Conservation (phyloP, 2,329 filamentous ascomycete genomes). For the Pseudogymnoascus sp. region DNA sequence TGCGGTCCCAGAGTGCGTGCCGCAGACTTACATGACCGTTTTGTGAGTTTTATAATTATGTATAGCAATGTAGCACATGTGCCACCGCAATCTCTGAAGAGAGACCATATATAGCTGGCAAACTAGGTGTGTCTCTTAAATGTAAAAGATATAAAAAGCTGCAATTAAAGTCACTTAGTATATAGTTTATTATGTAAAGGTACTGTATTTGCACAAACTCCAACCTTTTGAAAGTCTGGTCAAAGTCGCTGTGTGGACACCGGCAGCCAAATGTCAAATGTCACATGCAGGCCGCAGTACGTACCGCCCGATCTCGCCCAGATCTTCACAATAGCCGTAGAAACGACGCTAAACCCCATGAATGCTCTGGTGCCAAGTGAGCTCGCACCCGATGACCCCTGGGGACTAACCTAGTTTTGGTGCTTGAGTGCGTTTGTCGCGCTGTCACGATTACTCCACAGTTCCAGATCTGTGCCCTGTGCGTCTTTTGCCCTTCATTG, state of each 20-base stretch:
- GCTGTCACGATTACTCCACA: constrained; percentile 1
- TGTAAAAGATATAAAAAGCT: too few species aligned
- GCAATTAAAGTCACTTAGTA: too few species aligned
- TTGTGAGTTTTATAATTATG: too few species aligned
- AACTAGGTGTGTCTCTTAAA: too few species aligned
- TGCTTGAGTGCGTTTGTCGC: constrained; percentile 5
- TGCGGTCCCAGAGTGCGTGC: not conserved
- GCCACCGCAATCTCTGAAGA: not conserved
- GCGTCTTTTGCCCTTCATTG: constrained; percentile 1
- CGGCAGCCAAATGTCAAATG: not conserved
- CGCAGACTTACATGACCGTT: not conserved
- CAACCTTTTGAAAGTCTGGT: too few species aligned
- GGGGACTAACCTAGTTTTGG: constrained; percentile 1
- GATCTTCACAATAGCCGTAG: not conserved
- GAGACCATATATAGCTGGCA: not conserved
- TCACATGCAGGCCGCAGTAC: not conserved
- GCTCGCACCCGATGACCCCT: not conserved
- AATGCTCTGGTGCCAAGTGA: not conserved
- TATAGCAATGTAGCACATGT: not conserved
- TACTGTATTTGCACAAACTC: too few species aligned
- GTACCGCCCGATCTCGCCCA: not conserved
- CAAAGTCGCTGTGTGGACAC: not conserved
- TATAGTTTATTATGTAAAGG: too few species aligned
- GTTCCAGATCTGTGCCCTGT: not conserved
- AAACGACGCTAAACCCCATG: constrained; percentile 1